Conservation (phyloP, 352 stramenopile genomes). For the Phytopythium kandeliae region DNA sequence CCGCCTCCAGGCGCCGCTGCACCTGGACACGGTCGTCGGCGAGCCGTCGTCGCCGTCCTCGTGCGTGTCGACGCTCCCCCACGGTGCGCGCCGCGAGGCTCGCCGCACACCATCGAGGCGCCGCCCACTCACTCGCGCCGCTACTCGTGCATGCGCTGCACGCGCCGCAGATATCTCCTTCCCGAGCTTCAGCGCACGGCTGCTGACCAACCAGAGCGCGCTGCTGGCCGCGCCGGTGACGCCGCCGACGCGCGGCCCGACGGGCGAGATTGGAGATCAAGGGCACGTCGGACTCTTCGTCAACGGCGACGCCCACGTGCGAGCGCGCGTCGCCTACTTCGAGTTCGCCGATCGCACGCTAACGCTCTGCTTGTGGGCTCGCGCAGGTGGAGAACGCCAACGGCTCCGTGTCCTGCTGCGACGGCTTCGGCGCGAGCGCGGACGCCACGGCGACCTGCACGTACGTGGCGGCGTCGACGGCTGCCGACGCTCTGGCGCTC, state of each 20-base stretch:
- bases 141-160: too few relatives aligned
- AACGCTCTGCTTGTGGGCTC: constrained; percentile 1
- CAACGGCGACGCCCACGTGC: constrained; percentile 80
- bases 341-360: background rate
- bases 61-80: constrained; percentile 43
- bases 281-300: constrained; percentile 88
- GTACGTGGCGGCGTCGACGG: constrained; percentile 4
- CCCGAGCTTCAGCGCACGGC: constrained; percentile 55
- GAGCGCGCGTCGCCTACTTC: background rate
- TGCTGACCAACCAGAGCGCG: constrained; percentile 72
- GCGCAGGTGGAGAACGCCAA: constrained; percentile 90
- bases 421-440: constrained; percentile 26
- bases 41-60: constrained; percentile 29
- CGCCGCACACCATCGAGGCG: too few relatives aligned
- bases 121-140: too few relatives aligned
- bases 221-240: constrained; percentile 23
- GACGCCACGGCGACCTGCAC: background rate
- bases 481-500: background rate
- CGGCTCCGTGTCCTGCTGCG: constrained; percentile 80
- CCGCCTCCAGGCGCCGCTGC: constrained; percentile 18
- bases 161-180: constrained; percentile 70
- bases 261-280: constrained; percentile 82
- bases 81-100: constrained; percentile 19
- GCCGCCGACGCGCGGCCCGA: constrained; percentile 63
- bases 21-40: constrained; percentile 54